Evolutionary conservation across 179 eudicot species (phyloP).

Genomic region (Beta corolliflora): DNA sequence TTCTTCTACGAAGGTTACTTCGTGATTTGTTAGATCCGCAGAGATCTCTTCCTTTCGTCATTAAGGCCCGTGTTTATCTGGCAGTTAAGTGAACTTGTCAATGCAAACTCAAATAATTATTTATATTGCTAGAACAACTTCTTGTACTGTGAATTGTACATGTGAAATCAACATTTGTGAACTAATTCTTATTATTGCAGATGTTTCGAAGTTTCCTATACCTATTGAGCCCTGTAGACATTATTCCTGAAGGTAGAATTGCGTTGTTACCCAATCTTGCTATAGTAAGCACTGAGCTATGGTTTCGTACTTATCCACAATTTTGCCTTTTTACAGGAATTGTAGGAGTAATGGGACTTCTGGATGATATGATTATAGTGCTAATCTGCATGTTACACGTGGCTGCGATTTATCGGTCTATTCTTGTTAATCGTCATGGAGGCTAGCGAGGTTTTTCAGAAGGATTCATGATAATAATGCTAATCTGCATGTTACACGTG

Average conservation of each 20-base stretch:
- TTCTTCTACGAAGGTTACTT: conserved; percentile 72
- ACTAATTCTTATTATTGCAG: conserved; percentile 16
- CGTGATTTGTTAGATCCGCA: conserved; percentile 78
- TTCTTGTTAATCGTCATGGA: conserved; percentile 72
- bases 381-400: conserved; percentile 77
- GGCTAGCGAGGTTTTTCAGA: conserved; percentile 36
- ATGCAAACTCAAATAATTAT: not conserved
- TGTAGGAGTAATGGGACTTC: conserved; percentile 71
- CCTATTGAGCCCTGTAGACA: conserved; percentile 81
- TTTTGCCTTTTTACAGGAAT: conserved; percentile 47
- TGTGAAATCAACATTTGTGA: not conserved
- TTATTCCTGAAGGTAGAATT: conserved; percentile 87
- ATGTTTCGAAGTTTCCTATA: conserved; percentile 59
- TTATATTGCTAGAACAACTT: not conserved
- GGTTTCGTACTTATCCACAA: not conserved
- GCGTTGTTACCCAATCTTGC: not conserved
- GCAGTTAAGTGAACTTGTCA: conserved; percentile 62
- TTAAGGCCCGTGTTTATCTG: conserved; percentile 72
- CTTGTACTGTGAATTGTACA: not conserved
- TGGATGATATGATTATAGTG: conserved; percentile 71
- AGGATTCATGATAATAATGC: conserved; percentile 40
- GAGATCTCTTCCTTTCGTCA: conserved; percentile 77
- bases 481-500: conserved; percentile 74
- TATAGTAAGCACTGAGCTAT: not conserved
- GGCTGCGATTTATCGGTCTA: conserved; percentile 84